phyloP scores from a whole-genome alignment of 2,329 filamentous ascomycete genomes.

The Monilinia polystroma region DNA sequence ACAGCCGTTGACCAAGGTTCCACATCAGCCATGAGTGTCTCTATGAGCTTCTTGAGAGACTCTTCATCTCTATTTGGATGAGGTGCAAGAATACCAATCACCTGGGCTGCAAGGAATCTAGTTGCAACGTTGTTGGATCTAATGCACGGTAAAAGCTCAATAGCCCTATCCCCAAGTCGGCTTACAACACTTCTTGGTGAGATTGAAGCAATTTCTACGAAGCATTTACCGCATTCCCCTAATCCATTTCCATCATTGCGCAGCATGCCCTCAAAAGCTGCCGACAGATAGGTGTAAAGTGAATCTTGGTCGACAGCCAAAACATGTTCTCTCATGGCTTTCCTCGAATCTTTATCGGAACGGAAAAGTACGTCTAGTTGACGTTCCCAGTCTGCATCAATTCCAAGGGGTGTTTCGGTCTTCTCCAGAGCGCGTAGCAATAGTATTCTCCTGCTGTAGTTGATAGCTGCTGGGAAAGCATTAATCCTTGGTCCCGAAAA shows the following conservation, averaged over 20 bases:
- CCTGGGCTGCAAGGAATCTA: constrained; percentile 64
- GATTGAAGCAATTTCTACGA: constrained; percentile 54
- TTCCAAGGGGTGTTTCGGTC: constrained; percentile 39
- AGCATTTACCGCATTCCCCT: constrained; percentile 52
- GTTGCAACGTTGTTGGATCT: constrained; percentile 70
- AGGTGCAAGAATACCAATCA: constrained; percentile 74
- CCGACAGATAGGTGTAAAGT: constrained; percentile 50
- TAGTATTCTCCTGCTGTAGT: constrained; percentile 64
- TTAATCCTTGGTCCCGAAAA: constrained; percentile 46
- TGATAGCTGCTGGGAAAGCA: constrained; percentile 67
- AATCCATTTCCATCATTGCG: constrained; percentile 42
- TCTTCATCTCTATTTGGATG: constrained; percentile 52
- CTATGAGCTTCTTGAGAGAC: constrained; percentile 46
- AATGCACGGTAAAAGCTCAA: constrained; percentile 58
- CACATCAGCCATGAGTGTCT: constrained; percentile 48
- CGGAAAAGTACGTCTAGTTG: constrained; percentile 71
- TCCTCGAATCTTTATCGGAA: constrained; percentile 65
- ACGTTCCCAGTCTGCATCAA: constrained; percentile 82
- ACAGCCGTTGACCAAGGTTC: constrained; percentile 54
- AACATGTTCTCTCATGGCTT: constrained; percentile 57
- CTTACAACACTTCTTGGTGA: constrained; percentile 52
- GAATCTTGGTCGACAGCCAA: constrained; percentile 43
- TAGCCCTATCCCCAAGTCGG: constrained; percentile 49
- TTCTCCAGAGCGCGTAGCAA: constrained; percentile 52
- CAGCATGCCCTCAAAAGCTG: constrained; percentile 58